phyloP scores from a whole-genome alignment of 352 stramenopile genomes.

The Globisporangium emineosum region DNA sequence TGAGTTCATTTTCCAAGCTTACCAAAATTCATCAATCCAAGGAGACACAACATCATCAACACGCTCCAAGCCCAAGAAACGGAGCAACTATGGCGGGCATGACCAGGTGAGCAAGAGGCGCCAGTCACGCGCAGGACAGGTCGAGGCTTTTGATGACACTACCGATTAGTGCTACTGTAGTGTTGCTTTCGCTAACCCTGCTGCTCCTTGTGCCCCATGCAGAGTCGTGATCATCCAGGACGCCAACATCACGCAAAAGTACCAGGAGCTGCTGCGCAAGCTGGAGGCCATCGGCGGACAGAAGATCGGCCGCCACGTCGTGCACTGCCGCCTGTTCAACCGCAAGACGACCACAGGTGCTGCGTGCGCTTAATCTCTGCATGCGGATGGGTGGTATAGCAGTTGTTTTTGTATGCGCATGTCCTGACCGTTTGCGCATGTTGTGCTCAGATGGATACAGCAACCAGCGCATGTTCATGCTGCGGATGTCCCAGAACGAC shows the following conservation, averaged over 20 bases:
- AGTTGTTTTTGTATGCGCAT: neutral
- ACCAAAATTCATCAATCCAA: neutral
- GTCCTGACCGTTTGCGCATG: neutral
- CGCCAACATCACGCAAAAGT: slow-evolving; percentile 79
- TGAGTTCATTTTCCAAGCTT: neutral
- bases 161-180: neutral
- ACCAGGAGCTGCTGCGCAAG: slow-evolving; percentile 86
- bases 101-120: slow-evolving; percentile 32
- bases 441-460: slow-evolving; percentile 57
- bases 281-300: slow-evolving; percentile 76
- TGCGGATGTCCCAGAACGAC: slow-evolving; percentile 87
- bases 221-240: slow-evolving; percentile 84
- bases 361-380: too few species aligned
- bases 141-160: neutral
- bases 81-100: slow-evolving; percentile 59
- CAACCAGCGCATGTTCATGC: slow-evolving; percentile 90
- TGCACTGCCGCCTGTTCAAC: slow-evolving; percentile 87
- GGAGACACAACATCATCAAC: neutral
- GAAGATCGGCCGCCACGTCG: slow-evolving; percentile 74
- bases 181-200: neutral
- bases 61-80: neutral
- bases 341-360: slow-evolving; percentile 73
- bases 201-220: neutral
- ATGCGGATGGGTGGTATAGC: neutral
- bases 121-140: neutral